phyloP scores from a whole-genome alignment of 805 yeast genomes.

The Candida sphagnicola region DNA sequence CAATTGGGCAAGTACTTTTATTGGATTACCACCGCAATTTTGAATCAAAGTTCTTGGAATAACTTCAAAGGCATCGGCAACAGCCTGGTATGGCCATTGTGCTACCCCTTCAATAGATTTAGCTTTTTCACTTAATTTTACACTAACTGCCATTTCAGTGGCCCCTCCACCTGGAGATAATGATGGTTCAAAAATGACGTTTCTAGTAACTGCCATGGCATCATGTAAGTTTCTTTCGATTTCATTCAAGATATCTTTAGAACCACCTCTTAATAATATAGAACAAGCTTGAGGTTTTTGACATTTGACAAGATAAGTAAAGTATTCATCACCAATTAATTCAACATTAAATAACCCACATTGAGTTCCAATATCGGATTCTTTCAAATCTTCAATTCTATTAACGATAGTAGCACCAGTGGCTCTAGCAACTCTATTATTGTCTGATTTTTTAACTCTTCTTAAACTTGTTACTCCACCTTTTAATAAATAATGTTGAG shows the following conservation, averaged over 20 bases:
- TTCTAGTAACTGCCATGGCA: constrained; percentile 97
- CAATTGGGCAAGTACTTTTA: constrained; percentile 80
- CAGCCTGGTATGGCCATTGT: constrained; percentile 99
- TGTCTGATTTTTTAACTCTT: constrained; percentile 93
- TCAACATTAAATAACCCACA: constrained; percentile 94
- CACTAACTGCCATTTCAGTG: constrained; percentile 97
- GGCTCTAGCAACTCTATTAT: constrained; percentile 93
- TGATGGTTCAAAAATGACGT: constrained; percentile 90
- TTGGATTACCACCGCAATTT: constrained; percentile 97
- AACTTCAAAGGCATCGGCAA: constrained; percentile 97
- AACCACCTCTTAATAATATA: constrained; percentile 88
- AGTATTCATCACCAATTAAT: constrained; percentile 96
- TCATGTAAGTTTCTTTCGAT: constrained; percentile 96
- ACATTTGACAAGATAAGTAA: constrained; percentile 79
- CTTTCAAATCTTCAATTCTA: constrained; percentile 91
- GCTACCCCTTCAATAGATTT: constrained; percentile 90
- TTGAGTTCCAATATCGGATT: constrained; percentile 79
- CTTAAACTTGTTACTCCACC: constrained; percentile 91
- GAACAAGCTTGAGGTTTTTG: constrained; percentile 91
- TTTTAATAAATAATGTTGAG: constrained; percentile 92
- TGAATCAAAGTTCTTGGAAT: constrained; percentile 96
- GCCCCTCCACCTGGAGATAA: constrained; percentile 99
- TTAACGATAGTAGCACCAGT: constrained; percentile 97
- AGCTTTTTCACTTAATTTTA: constrained; percentile 82
- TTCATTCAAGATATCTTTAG: constrained; percentile 94